Evolutionary conservation across 2,329 filamentous ascomycete genomes (phyloP).

Genomic region (Alternaria arborescens): DNA sequence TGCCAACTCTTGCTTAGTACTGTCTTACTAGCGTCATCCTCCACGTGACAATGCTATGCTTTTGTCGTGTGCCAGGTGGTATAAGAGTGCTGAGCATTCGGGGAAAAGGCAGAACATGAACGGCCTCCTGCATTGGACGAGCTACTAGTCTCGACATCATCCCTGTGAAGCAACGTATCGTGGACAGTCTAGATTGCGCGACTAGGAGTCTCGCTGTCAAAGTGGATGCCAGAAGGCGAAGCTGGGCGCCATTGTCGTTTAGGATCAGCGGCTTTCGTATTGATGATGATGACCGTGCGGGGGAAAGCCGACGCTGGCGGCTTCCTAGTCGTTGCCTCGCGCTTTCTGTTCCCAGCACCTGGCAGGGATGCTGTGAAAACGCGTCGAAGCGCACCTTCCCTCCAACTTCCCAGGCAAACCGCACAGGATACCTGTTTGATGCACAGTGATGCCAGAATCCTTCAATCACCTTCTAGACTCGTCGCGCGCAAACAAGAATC

Average conservation of each 20-base stretch:
- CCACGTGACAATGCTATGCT: not conserved
- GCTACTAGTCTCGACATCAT: not conserved
- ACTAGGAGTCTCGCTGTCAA: not conserved
- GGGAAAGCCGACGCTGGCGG: not conserved
- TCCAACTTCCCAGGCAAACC: not conserved
- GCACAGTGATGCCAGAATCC: not conserved
- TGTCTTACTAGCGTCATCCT: not conserved
- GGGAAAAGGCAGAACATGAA: not conserved
- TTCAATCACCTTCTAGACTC: not conserved
- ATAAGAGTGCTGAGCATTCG: slow-evolving; percentile 1
- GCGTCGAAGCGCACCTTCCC: not conserved
- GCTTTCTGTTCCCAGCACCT: slow-evolving; percentile 4
- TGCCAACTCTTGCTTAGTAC: not conserved
- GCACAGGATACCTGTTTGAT: not conserved
- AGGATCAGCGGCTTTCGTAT: not conserved
- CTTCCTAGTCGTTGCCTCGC: slow-evolving; percentile 7
- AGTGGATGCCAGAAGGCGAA: not conserved
- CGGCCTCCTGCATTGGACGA: not conserved
- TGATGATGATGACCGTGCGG: slow-evolving; percentile 3
- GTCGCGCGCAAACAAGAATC: not conserved
- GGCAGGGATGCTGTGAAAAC: not conserved
- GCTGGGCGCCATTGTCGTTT: slow-evolving; percentile 1
- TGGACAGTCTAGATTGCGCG: not conserved
- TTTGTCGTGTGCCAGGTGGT: not conserved
- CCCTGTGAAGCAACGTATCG: not conserved